Conservation (phyloP, 2,329 filamentous ascomycete genomes). For the Penicillium freii region DNA sequence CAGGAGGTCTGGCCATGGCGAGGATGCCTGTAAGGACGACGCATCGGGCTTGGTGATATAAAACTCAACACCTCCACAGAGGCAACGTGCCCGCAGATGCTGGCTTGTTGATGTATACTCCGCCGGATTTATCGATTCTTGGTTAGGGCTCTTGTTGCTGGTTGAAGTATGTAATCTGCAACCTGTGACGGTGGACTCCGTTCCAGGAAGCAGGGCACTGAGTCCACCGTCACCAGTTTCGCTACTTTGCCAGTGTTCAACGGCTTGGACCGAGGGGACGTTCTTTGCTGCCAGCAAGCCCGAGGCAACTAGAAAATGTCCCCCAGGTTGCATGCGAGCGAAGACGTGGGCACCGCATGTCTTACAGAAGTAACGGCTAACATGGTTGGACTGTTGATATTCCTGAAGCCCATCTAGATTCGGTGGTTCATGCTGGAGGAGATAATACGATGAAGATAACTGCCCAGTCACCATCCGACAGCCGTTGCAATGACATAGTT, state of each 20-base stretch:
- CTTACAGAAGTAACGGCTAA: constrained; percentile 51
- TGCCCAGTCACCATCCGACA: constrained; percentile 52
- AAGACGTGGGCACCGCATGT: constrained; percentile 51
- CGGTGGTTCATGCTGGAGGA: constrained; percentile 37
- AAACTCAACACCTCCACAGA: constrained; percentile 58
- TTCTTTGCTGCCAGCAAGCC: constrained; percentile 27
- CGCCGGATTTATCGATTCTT: neutral
- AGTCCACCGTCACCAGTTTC: constrained; percentile 34
- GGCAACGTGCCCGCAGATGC: constrained; percentile 49
- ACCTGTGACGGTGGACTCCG: constrained; percentile 9
- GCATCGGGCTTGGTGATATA: constrained; percentile 56
- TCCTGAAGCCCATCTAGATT: constrained; percentile 38
- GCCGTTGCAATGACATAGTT: constrained; percentile 53
- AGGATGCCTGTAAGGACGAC: constrained; percentile 46
- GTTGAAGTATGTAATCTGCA: constrained; percentile 24
- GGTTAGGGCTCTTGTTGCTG: neutral
- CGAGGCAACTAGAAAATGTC: constrained; percentile 36
- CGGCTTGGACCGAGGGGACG: constrained; percentile 18
- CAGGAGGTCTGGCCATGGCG: constrained; percentile 55
- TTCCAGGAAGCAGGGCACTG: constrained; percentile 26
- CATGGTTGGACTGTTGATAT: constrained; percentile 45
- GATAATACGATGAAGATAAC: constrained; percentile 46
- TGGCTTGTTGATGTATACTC: constrained; percentile 7
- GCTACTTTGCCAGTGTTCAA: constrained; percentile 30
- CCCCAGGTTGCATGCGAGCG: constrained; percentile 22